Conservation (phyloP, 2,329 filamentous ascomycete genomes). For the Colletotrichum liriopes region DNA sequence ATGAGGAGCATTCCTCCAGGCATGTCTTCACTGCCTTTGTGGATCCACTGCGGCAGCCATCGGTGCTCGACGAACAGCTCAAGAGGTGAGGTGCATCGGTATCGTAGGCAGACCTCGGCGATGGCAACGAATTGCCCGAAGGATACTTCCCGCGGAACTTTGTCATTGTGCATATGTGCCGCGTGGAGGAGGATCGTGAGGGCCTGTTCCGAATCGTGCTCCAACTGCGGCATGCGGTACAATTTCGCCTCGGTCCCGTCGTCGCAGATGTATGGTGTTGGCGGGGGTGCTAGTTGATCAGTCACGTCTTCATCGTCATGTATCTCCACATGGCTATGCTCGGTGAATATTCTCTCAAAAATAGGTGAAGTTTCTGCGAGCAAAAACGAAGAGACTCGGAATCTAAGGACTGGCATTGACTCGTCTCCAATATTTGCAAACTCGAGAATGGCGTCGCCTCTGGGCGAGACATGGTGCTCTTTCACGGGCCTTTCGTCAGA, state of each 20-base stretch:
- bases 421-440: constrained; percentile 62
- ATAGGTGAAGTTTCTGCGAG: constrained; percentile 67
- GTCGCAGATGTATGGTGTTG: constrained; percentile 56
- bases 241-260: constrained; percentile 63
- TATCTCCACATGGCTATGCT: constrained; percentile 46
- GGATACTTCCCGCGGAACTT: constrained; percentile 61
- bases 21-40: constrained; percentile 63
- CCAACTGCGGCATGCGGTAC: constrained; percentile 68
- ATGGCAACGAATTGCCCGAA: constrained; percentile 68
- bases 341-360: constrained; percentile 64
- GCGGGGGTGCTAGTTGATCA: constrained; percentile 53
- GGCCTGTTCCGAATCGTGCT: constrained; percentile 58
- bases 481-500: constrained; percentile 56
- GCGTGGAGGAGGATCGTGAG: constrained; percentile 66
- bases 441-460: constrained; percentile 67
- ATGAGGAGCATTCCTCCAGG: constrained; percentile 67
- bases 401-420: constrained; percentile 59
- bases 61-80: constrained; percentile 65
- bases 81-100: constrained; percentile 67
- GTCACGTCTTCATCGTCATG: constrained; percentile 57
- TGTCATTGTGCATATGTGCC: constrained; percentile 65
- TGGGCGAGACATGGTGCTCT: constrained; percentile 61
- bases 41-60: constrained; percentile 69
- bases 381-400: constrained; percentile 67
- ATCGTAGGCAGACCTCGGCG: constrained; percentile 65